These are phyloP conservation scores for Neocucurbitaria cava DNA, from an alignment of 2,329 filamentous ascomycete species.

Conservation along the genomic window DNA sequence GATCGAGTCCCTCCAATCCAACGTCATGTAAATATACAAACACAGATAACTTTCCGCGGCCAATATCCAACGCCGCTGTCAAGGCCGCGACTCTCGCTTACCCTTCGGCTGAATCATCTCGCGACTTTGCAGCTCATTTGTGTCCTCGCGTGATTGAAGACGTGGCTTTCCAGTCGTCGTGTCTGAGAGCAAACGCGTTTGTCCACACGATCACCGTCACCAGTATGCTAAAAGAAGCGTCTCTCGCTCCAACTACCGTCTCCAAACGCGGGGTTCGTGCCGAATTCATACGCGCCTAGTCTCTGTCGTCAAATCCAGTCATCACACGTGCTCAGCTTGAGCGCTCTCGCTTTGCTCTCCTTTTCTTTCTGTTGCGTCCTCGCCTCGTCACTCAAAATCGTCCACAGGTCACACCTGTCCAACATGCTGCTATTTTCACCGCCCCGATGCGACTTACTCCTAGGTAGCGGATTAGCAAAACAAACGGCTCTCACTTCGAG, in stretches of 20 bases:
- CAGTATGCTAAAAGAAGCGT: constrained; percentile 26
- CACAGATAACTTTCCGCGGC: constrained; percentile 1
- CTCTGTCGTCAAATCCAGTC: constrained; percentile 8
- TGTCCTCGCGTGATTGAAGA: constrained; percentile 14
- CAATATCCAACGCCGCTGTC: not conserved
- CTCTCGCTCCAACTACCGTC: constrained; percentile 18
- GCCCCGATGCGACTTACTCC: constrained; percentile 26
- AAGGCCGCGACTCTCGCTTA: not conserved
- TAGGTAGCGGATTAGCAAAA: constrained; percentile 5
- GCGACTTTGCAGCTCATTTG: constrained; percentile 1
- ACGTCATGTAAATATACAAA: constrained; percentile 12
- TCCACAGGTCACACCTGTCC: constrained; percentile 19
- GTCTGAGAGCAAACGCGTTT: constrained; percentile 15
- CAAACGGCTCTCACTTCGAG: constrained; percentile 21
- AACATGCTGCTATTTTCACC: constrained; percentile 35
- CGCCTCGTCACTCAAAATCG: constrained; percentile 4
- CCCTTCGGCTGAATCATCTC: not conserved
- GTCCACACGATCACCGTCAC: constrained; percentile 30
- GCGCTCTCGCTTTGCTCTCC: constrained; percentile 9
- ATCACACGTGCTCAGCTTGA: constrained; percentile 11
- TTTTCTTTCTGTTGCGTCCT: constrained; percentile 12
- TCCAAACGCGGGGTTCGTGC: constrained; percentile 23
- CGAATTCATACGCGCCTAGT: constrained; percentile 16
- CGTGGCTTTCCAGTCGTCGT: constrained; percentile 14
- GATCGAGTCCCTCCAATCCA: constrained; percentile 12